Evolutionary conservation across 1,139 yeast genomes (phyloP), one percentile per base, ranked within the genome.

Genomic region (Schizosaccharomyces versatilis): DNA sequence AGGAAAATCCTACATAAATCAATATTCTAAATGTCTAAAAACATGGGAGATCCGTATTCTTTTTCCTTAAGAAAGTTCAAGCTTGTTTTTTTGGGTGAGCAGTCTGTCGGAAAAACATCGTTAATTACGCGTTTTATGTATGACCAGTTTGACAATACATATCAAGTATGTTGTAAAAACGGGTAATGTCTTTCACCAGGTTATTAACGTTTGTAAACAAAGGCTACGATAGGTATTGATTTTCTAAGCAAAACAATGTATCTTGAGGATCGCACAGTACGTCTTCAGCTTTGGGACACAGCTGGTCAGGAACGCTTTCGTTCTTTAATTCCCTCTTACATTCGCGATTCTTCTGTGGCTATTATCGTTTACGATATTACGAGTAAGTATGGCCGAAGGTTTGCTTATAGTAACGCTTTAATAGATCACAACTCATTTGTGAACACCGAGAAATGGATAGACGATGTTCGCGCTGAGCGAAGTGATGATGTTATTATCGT

Each of bases 231-330:
- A 56, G 98, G 98, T 32, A 90, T 90, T 60, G 98, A 90, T 67
- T 90, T 90, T 66, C 75, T 90, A 62, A 84, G 94, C 54, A 90
- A 88, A 66, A 81, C 84, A 42, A 81, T 80, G 84, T 81, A 81
- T 63, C 68, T 81, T 47, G 84, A 82, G 58, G 86, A 81, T 64
- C 79, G 81, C 58, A 81, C 86, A 1, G 79, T 78, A 39, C 71
- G 83, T 60, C 67, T 79, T 57, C 83, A 78, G 57, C 84, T 90
- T 56, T 90, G 98, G 98, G 98, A 90, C 66, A 90, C 98, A 49
- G 98, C 98, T 2, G 98, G 98, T 38, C 98, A 90, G 71, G 98
- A 90, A 69, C 73, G 98, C 62, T 90, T 90, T 73, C 74, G 97
- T 62, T 88, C 95, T 6, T 72, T 90, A 62, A 86, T 90, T 61